These are phyloP conservation scores for Calophaca sinica DNA, from an alignment of 306 rosid genomes.

Conservation along the genomic window DNA sequence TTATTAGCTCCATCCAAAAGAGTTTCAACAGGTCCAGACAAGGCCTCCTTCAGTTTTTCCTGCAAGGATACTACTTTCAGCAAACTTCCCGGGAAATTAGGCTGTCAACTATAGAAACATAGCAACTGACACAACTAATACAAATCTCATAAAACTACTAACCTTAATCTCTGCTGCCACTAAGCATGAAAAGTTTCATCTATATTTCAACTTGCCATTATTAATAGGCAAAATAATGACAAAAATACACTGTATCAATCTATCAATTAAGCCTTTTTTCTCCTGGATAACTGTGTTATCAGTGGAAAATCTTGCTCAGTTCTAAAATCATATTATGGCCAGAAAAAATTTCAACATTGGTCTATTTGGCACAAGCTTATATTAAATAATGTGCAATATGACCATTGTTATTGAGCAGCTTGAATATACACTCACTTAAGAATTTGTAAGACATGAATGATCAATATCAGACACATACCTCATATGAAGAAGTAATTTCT, in stretches of 20 bases:
- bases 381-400: neutral
- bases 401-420: neutral
- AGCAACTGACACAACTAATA: neutral
- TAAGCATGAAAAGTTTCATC: conserved; percentile 27
- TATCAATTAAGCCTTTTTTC: conserved; percentile 8
- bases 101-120: conserved; percentile 13
- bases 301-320: conserved; percentile 8
- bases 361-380: conserved; percentile 10
- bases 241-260: conserved; percentile 24
- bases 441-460: conserved; percentile 34
- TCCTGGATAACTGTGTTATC: conserved; percentile 1
- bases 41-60: conserved; percentile 78
- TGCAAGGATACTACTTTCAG: conserved; percentile 58
- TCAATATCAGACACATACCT: conserved; percentile 58
- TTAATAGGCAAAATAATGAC: conserved; percentile 10
- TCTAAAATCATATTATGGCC: conserved; percentile 12
- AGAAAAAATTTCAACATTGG: neutral
- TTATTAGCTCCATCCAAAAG: conserved; percentile 88
- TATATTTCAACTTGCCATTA: neutral
- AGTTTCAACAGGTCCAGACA: conserved; percentile 85
- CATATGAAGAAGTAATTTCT: conserved; percentile 70
- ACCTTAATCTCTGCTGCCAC: neutral
- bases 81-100: conserved; percentile 39
- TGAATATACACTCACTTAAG: conserved; percentile 22
- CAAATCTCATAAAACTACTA: neutral